These are phyloP conservation scores for Nematodospora valgi DNA, from an alignment of 805 yeast species.

Conservation along the genomic window DNA sequence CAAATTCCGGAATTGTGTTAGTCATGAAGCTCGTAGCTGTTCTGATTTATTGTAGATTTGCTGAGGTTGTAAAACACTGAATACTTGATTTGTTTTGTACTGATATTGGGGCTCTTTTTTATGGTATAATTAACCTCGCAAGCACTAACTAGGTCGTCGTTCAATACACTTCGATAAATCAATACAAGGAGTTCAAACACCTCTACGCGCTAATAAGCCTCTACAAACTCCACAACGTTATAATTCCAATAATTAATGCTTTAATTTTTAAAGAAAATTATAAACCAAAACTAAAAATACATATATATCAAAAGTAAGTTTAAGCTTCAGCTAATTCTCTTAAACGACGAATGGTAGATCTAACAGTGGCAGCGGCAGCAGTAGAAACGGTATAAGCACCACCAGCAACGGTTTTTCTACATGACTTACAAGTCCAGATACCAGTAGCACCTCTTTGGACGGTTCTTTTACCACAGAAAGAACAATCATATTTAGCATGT, in stretches of 20 bases:
- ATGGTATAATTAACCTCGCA: too few species aligned
- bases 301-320: slow-evolving; percentile 20
- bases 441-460: slow-evolving; percentile 98
- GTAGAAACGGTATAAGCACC: slow-evolving; percentile 99
- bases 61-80: too few species aligned
- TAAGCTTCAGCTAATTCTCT: slow-evolving; percentile 99
- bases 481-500: slow-evolving; percentile 98
- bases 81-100: too few species aligned
- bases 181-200: too few species aligned
- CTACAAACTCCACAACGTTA: too few species aligned
- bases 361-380: slow-evolving; percentile 99
- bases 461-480: slow-evolving; percentile 99
- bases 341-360: slow-evolving; percentile 99
- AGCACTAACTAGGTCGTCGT: too few species aligned
- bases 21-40: not conserved
- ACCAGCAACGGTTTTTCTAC: slow-evolving; percentile 98
- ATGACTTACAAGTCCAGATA: slow-evolving; percentile 96
- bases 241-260: not conserved
- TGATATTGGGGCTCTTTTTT: too few species aligned
- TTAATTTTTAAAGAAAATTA: not conserved
- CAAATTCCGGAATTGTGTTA: slow-evolving; percentile 14
- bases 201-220: too few species aligned
- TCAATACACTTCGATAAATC: too few species aligned
- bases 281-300: slow-evolving; percentile 7
- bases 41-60: not conserved